phyloP scores from a whole-genome alignment of 2,329 filamentous ascomycete genomes.

The Ciborinia camelliae region DNA sequence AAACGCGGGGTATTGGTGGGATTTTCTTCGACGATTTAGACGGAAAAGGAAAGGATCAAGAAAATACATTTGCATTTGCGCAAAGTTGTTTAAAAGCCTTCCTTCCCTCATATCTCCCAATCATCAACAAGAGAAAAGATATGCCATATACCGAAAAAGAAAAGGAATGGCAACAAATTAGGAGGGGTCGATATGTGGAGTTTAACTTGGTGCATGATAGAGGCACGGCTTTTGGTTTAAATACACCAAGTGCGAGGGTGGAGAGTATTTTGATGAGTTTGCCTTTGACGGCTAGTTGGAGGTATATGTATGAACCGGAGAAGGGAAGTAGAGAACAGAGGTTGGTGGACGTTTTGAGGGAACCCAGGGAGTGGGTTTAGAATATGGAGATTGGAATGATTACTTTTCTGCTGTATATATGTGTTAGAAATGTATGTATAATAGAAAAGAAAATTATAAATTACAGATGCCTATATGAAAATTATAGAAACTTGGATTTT shows the following conservation, averaged over 20 bases:
- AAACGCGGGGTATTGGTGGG: slow-evolving; percentile 83
- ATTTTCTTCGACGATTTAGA: slow-evolving; percentile 99
- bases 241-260: slow-evolving; percentile 84
- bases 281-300: slow-evolving; percentile 88
- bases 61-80: slow-evolving; percentile 85
- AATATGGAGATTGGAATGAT: background rate
- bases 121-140: slow-evolving; percentile 82
- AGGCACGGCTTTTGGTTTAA: slow-evolving; percentile 89
- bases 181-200: slow-evolving; percentile 93
- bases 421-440: slow-evolving; percentile 12
- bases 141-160: slow-evolving; percentile 84
- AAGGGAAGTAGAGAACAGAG: slow-evolving; percentile 74
- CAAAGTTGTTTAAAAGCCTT: slow-evolving; percentile 84
- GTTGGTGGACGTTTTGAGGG: slow-evolving; percentile 67
- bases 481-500: background rate
- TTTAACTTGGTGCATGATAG: slow-evolving; percentile 98
- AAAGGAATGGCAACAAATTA: slow-evolving; percentile 95
- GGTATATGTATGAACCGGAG: slow-evolving; percentile 88
- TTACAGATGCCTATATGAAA: background rate
- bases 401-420: slow-evolving; percentile 12
- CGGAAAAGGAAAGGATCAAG: slow-evolving; percentile 77
- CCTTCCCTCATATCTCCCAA: slow-evolving; percentile 85
- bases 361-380: slow-evolving; percentile 65
- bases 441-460: background rate
- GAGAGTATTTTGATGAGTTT: slow-evolving; percentile 98